phyloP scores from a whole-genome alignment of 768 basidiomycete species.

The Termitomyces sp. region DNA sequence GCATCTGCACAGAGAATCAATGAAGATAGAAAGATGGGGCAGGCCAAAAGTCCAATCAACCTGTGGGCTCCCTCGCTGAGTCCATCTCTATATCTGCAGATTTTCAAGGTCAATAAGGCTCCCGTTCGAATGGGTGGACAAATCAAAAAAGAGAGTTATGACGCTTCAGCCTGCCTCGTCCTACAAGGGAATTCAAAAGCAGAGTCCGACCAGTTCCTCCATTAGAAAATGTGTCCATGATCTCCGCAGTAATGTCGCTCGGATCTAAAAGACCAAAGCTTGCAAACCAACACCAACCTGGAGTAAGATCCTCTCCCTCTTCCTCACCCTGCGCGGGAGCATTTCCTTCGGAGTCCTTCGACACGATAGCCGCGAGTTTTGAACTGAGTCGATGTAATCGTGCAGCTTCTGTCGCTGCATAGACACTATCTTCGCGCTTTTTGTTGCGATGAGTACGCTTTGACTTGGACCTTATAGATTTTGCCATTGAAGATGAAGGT shows the following conservation, averaged over 20 bases:
- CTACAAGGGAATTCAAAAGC: not conserved
- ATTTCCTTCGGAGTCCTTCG: slow-evolving; percentile 33
- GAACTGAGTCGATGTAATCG: slow-evolving; percentile 66
- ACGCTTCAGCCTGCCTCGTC: slow-evolving; percentile 14
- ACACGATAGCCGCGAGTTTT: slow-evolving; percentile 51
- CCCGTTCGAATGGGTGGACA: slow-evolving; percentile 22
- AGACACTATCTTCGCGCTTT: slow-evolving; percentile 70
- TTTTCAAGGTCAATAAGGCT: slow-evolving; percentile 33
- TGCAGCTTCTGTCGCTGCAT: slow-evolving; percentile 73
- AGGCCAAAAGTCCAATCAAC: slow-evolving; percentile 20
- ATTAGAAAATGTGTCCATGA: slow-evolving; percentile 30
- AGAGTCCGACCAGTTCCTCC: slow-evolving; percentile 8
- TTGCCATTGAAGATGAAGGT: slow-evolving; percentile 54
- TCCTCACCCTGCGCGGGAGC: slow-evolving; percentile 27
- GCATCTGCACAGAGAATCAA: slow-evolving; percentile 27
- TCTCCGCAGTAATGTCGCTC: slow-evolving; percentile 47
- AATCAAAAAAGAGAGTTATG: slow-evolving; percentile 29
- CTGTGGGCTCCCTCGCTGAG: slow-evolving; percentile 22
- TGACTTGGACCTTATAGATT: slow-evolving; percentile 77
- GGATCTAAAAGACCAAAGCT: slow-evolving; percentile 56
- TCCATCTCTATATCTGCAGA: slow-evolving; percentile 26
- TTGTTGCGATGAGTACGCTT: slow-evolving; percentile 75
- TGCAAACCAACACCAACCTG: slow-evolving; percentile 69
- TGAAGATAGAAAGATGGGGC: slow-evolving; percentile 11
- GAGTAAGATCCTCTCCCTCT: slow-evolving; percentile 32